These are phyloP conservation scores for Arabidopsis lyrata DNA, from an alignment of 441 rosid genomes.

Conservation along the genomic window DNA sequence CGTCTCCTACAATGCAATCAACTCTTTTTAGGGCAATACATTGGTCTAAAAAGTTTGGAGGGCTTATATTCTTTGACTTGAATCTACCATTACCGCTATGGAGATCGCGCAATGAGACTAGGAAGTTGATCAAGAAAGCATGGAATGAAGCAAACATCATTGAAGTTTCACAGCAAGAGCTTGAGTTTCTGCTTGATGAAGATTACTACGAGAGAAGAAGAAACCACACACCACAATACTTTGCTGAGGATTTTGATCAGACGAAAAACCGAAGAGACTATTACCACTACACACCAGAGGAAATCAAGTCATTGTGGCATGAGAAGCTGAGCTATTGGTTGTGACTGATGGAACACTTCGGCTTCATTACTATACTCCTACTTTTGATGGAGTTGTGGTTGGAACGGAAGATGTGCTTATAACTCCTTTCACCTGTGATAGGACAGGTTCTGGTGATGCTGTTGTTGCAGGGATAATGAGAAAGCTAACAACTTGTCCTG, in stretches of 20 bases:
- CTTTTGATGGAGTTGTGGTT: slow-evolving; percentile 74
- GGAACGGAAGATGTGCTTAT: slow-evolving; percentile 93
- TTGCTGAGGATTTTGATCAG: slow-evolving; percentile 70
- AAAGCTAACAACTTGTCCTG: slow-evolving; percentile 73
- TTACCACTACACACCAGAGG: slow-evolving; percentile 82
- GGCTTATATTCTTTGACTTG: slow-evolving; percentile 77
- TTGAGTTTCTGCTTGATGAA: slow-evolving; percentile 87
- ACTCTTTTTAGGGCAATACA: slow-evolving; percentile 70
- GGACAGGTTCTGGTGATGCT: slow-evolving; percentile 97
- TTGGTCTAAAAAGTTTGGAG: slow-evolving; percentile 81
- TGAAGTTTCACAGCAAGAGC: slow-evolving; percentile 85
- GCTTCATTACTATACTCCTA: slow-evolving; percentile 78
- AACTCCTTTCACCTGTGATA: slow-evolving; percentile 88
- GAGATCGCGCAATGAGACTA: slow-evolving; percentile 76
- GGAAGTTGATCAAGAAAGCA: slow-evolving; percentile 68
- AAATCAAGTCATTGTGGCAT: slow-evolving; percentile 86
- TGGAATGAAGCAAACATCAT: slow-evolving; percentile 76
- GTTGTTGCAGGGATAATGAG: slow-evolving; percentile 85
- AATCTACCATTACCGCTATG: slow-evolving; percentile 85
- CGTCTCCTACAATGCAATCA: slow-evolving; percentile 60
- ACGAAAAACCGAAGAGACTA: slow-evolving; percentile 67
- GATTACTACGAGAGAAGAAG: slow-evolving; percentile 66
- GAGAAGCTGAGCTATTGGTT: slow-evolving; percentile 67
- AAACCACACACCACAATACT: slow-evolving; percentile 81
- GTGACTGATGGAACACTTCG: slow-evolving; percentile 91